Evolutionary conservation across 108 stramenopile genomes (phyloP), one percentile per base, ranked within the genome.

Genomic region (Discostella pseudostelligera): DNA sequence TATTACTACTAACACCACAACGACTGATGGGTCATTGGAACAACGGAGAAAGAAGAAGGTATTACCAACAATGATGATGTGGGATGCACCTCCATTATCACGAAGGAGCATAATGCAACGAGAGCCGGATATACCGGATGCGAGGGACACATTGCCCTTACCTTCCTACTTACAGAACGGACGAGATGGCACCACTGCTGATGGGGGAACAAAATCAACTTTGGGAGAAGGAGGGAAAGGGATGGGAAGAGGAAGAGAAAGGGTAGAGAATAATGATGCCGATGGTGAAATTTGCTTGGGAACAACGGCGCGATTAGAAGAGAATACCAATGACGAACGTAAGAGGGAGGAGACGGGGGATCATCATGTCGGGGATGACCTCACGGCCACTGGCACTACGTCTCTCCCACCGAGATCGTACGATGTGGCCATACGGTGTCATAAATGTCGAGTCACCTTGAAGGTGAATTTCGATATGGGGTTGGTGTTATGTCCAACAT

Each of bases 401-500:
- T 21, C 21, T 32, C 20, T 53, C 3, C 54, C 59, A 20, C 43
- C 50, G 36, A 60, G 66, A 39, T 48, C 57, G 13, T 61, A 67
- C 56, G 66, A 67, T 35, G 25, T 40, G n/a, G 36, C 53, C 32
- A 65, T 74, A 35, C 54, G 61, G 14, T 75, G 74, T 50, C 40
- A 25, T 50, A 42, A 62, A 14, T 74, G 72, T 51, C 46, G 65
- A 46, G 65, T 65, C 28, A 57, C 44, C 11, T 61, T 67, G 59
- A 60, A 28, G 60, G 65, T 74, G 8, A 14, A 50, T 26, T 59
- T 74, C 3, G 59, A 61, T 32, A 35, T 59, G 29, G 72, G 72
- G 17, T 55, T 74, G 65, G 72, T 74, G 26, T 46, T 43, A 14
- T 74, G 72, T 57, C 66, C 74, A 4, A 39, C 39, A 12, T 75